These are phyloP conservation scores for Lavandula angustifolia DNA, from an alignment of 257 asterid genomes.

Conservation along the genomic window DNA sequence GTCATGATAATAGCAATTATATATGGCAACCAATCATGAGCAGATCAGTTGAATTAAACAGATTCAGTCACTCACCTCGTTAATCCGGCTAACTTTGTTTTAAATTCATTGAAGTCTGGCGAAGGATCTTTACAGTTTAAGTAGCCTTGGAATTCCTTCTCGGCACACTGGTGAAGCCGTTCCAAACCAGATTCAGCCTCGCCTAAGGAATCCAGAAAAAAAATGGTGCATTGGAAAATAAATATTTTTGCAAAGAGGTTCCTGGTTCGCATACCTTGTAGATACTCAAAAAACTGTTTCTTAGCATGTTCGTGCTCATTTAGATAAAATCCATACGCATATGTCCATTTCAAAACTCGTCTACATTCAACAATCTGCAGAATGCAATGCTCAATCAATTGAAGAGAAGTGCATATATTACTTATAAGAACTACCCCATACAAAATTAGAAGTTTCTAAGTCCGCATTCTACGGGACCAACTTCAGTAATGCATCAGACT, in stretches of 20 bases:
- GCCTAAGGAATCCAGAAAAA: conserved; percentile 48
- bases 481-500: conserved; percentile 5
- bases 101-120: conserved; percentile 78
- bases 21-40: conserved; percentile 15
- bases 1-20: neutral
- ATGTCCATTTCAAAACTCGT: conserved; percentile 92
- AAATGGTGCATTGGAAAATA: conserved; percentile 13
- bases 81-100: conserved; percentile 92
- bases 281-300: conserved; percentile 87
- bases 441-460: neutral
- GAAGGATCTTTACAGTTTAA: conserved; percentile 76
- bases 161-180: conserved; percentile 96
- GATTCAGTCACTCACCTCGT: conserved; percentile 59
- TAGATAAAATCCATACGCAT: conserved; percentile 88
- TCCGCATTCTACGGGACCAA: neutral
- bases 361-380: conserved; percentile 94
- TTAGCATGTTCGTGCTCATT: conserved; percentile 78
- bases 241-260: conserved; percentile 14
- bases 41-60: conserved; percentile 21
- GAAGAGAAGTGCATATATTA: conserved; percentile 25
- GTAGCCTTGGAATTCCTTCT: conserved; percentile 78
- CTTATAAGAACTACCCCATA: neutral
- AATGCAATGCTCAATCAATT: conserved; percentile 29
- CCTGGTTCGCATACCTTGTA: conserved; percentile 61
- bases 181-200: conserved; percentile 98